Base-by-base conservation (phyloP, 352 stramenopile genomes). In the Globisporangium apiculatum region DNA sequence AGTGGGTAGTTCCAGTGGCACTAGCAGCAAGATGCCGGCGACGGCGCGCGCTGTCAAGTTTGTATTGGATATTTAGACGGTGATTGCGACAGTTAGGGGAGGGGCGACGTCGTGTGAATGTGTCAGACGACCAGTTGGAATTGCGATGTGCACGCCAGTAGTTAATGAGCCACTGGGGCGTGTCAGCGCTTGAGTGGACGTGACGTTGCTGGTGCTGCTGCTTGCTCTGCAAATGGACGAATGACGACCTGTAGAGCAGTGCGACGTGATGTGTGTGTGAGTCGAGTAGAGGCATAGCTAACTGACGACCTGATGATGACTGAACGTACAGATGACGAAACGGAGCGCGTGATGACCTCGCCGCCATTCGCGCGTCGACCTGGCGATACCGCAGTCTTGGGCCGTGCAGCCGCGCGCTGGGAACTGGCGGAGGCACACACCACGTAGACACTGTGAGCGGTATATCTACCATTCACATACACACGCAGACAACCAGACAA, bases 21-120 rank as follows among this genome's bases (percentile, higher is more conserved):
- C n/a, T 43, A 54, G 46, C 55, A 40, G 57, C 52, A 48, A 72
- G 37, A 48, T 18, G n/a, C 47, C 69, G 38, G 51, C 63, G 31
- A 53, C 55, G 36, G 46, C 67, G 15, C 72, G 78, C n/a, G 68
- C 71, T 41, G 61, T 82, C 49, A 91, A 91, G 65, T 89, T 86
- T 48, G 69, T 65, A 3, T 59, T 87, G 41, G 72, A 84, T 66
- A 59, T 66, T 58, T 66, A 66, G 55, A 40, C 12, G 46, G 15
- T 4, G 24, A 18, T 58, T 12, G 31, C 40, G 38, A 24, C n/a
- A 36, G 51, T 15, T n/a, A 40, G 24, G 2, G 24, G 24, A 31
- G 24, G 3, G 24, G 24, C 24, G 24, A 31, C 24, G 24, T 31
- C 24, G 24, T 31, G 24, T 31, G 24, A 31, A 31, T 31, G 24